Evolutionary conservation across 2,329 filamentous ascomycete species (phyloP).

Genomic region (Dothideomycetes sp.): DNA sequence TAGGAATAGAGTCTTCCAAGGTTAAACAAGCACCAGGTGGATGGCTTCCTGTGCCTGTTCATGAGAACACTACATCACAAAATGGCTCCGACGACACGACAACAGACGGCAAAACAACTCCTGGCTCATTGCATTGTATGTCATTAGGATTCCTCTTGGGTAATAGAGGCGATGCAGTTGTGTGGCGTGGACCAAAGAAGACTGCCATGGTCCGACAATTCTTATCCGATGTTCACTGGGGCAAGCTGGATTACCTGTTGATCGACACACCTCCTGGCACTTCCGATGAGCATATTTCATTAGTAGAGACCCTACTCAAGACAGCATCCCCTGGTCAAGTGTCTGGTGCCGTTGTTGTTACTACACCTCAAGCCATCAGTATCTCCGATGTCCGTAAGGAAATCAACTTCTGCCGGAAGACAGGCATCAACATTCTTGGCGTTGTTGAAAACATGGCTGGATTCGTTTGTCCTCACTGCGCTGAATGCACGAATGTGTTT

Average conservation of each 20-base stretch:
- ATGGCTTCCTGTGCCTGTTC: conserved; percentile 83
- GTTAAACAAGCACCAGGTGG: conserved; percentile 86
- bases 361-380: conserved; percentile 87
- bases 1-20: conserved; percentile 79
- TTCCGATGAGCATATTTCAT: conserved; percentile 91
- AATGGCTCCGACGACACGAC: conserved; percentile 16
- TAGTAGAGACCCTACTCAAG: conserved; percentile 59
- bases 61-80: too few species aligned
- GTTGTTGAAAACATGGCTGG: conserved; percentile 97
- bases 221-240: conserved; percentile 82
- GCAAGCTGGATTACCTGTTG: conserved; percentile 77
- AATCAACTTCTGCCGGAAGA: conserved; percentile 86
- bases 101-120: conserved; percentile 20
- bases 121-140: conserved; percentile 71
- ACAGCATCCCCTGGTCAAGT: conserved; percentile 52
- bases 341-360: conserved; percentile 84
- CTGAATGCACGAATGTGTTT: conserved; percentile 88
- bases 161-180: conserved; percentile 77
- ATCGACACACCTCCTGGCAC: conserved; percentile 96
- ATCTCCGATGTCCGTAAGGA: conserved; percentile 93
- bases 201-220: conserved; percentile 99
- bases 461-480: conserved; percentile 68
- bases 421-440: conserved; percentile 67
- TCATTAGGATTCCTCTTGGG: conserved; percentile 85
- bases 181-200: conserved; percentile 97